Conservation (phyloP, 768 basidiomycete species). For the Austroboletus festivus region DNA sequence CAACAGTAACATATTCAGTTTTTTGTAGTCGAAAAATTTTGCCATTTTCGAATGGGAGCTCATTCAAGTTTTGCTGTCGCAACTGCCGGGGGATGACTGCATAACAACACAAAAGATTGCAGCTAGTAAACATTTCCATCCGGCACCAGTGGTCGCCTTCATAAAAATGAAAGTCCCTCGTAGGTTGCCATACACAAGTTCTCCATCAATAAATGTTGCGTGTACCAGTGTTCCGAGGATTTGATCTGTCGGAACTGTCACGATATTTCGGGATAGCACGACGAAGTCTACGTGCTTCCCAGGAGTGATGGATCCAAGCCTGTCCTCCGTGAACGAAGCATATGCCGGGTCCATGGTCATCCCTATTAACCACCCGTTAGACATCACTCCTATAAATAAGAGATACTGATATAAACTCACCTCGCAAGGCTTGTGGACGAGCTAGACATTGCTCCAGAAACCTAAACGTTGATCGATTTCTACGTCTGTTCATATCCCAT, state of each 20-base stretch:
- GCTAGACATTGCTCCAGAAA: slow-evolving; percentile 79
- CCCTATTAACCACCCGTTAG: slow-evolving; percentile 39
- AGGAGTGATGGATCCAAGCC: slow-evolving; percentile 69
- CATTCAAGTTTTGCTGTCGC: too few relatives aligned
- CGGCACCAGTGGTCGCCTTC: too few relatives aligned
- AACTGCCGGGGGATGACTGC: too few relatives aligned
- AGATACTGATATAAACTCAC: slow-evolving; percentile 30
- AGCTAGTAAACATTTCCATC: too few relatives aligned
- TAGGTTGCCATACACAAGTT: slow-evolving; percentile 41
- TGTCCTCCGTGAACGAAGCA: slow-evolving; percentile 75
- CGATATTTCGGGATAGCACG: slow-evolving; percentile 80
- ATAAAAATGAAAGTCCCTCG: too few relatives aligned
- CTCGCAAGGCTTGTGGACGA: slow-evolving; percentile 72
- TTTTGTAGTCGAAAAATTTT: too few relatives aligned
- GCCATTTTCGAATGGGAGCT: too few relatives aligned
- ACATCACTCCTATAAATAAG: too few relatives aligned
- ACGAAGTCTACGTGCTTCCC: slow-evolving; percentile 87
- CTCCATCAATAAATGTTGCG: slow-evolving; percentile 79
- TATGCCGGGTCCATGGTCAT: slow-evolving; percentile 89
- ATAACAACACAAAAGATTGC: too few relatives aligned
- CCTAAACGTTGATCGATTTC: slow-evolving; percentile 40
- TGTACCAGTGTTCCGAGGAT: slow-evolving; percentile 68
- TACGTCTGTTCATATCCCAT: neutral
- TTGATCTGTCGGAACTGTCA: slow-evolving; percentile 54
- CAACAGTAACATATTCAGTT: too few relatives aligned